Conservation (phyloP, 73 alveolate species). For the Paraurostyla sp. region DNA sequence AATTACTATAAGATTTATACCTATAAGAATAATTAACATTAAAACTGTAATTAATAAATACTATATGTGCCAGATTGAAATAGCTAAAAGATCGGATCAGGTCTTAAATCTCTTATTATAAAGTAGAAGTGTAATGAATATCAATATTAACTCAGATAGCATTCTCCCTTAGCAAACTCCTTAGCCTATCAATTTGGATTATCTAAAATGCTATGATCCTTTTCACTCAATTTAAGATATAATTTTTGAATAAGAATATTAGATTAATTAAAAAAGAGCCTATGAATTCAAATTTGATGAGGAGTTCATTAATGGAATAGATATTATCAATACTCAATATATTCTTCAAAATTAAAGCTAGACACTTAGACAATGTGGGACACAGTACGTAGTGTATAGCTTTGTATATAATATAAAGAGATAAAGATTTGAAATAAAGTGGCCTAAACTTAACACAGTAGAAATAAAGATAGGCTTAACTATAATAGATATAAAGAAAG, state of each 20-base stretch:
- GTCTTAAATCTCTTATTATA: no score
- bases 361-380: not conserved
- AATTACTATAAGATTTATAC: no score
- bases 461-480: not conserved
- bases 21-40: no score
- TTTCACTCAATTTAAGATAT: not conserved
- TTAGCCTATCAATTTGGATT: no score
- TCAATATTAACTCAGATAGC: no score
- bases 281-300: not conserved
- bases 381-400: no score
- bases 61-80: no score
- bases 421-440: not conserved
- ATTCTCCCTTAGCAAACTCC: no score
- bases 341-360: not conserved
- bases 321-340: not conserved
- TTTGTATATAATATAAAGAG: not conserved
- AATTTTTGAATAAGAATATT: not conserved
- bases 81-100: no score
- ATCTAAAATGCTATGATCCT: not conserved
- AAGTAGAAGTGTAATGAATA: no score
- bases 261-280: not conserved
- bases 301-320: no score
- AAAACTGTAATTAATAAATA: no score
- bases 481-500: not conserved
- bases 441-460: not conserved